Evolutionary conservation across 2,329 filamentous ascomycete genomes (phyloP).

Genomic region (Dactylellina parvicollis): DNA sequence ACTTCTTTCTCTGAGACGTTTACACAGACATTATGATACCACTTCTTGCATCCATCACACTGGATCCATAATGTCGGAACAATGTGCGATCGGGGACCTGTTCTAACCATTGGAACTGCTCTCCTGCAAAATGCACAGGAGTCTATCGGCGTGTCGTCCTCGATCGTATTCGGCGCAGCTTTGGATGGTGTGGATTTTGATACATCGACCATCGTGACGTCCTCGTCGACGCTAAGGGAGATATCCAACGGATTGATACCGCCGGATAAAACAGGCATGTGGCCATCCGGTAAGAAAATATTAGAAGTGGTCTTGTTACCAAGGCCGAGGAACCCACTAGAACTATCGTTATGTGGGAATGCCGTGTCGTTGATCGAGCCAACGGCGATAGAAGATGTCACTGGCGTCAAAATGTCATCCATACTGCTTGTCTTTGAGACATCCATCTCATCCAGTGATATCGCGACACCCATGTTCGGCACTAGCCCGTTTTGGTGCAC

Average conservation of each 20-base stretch:
- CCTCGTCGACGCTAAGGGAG: constrained; percentile 46
- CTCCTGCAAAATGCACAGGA: constrained; percentile 43
- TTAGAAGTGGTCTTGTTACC: constrained; percentile 11
- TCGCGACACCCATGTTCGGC: constrained; percentile 9
- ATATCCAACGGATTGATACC: constrained; percentile 51
- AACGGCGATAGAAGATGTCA: constrained; percentile 32
- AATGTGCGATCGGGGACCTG: constrained; percentile 38
- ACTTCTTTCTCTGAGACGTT: constrained; percentile 73
- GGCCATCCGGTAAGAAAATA: constrained; percentile 26
- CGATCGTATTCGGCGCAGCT: constrained; percentile 5
- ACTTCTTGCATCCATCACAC: constrained; percentile 74
- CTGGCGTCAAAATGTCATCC: constrained; percentile 35
- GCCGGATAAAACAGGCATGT: constrained; percentile 34
- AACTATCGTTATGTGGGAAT: constrained; percentile 18
- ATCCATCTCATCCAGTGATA: constrained; percentile 34
- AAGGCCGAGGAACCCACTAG: constrained; percentile 23
- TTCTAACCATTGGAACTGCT: constrained; percentile 41
- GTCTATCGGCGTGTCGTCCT: constrained; percentile 39
- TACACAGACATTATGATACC: constrained; percentile 75
- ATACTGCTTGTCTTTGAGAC: constrained; percentile 14
- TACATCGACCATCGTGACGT: constrained; percentile 39
- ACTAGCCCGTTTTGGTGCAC: constrained; percentile 12
- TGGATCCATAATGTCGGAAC: constrained; percentile 67
- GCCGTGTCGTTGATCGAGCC: constrained; percentile 40
- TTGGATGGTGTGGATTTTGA: constrained; percentile 24